Evolutionary conservation across 805 yeast genomes (phyloP).

Genomic region (Candida saitoana): DNA sequence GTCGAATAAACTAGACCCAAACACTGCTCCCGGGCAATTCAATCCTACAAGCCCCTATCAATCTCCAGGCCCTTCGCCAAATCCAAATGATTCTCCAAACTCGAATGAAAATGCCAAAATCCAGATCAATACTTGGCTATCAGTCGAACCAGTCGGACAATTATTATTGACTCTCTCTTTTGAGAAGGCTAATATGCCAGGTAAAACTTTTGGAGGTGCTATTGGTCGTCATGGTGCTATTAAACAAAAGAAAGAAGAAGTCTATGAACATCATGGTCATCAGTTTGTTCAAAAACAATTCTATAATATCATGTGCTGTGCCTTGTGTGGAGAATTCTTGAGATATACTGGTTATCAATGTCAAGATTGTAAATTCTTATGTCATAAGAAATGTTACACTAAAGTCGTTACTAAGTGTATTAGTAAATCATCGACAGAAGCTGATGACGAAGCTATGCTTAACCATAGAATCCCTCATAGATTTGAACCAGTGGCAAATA

Average conservation of each 20-base stretch:
- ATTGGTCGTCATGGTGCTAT: slow-evolving; percentile 94
- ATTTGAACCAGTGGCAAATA: slow-evolving; percentile 85
- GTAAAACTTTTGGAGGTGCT: slow-evolving; percentile 40
- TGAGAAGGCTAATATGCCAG: slow-evolving; percentile 50
- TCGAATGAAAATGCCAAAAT: slow-evolving; percentile 21
- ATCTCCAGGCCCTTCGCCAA: slow-evolving; percentile 1
- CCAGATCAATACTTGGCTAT: slow-evolving; percentile 77
- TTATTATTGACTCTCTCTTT: slow-evolving; percentile 74
- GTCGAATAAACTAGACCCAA: slow-evolving; percentile 1
- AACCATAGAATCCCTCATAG: slow-evolving; percentile 97
- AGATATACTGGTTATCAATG: slow-evolving; percentile 84
- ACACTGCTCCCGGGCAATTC: slow-evolving; percentile 9
- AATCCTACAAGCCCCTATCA: not conserved
- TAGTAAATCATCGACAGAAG: slow-evolving; percentile 66
- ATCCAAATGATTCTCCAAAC: not conserved
- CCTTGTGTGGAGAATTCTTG: slow-evolving; percentile 92
- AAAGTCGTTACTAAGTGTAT: slow-evolving; percentile 82
- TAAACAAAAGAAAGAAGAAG: slow-evolving; percentile 85
- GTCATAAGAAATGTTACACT: slow-evolving; percentile 77
- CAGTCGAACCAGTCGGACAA: slow-evolving; percentile 92
- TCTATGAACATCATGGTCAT: slow-evolving; percentile 94
- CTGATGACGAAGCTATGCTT: slow-evolving; percentile 73
- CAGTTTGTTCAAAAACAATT: slow-evolving; percentile 93
- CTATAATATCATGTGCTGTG: slow-evolving; percentile 95
- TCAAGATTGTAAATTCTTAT: slow-evolving; percentile 75